Percentiles rank a stretch among this genome's conserved stretches.
These are phyloP conservation scores for Haematococcus lacustris DNA, from an alignment of 139 green algal genomes.

Conservation along the genomic window DNA sequence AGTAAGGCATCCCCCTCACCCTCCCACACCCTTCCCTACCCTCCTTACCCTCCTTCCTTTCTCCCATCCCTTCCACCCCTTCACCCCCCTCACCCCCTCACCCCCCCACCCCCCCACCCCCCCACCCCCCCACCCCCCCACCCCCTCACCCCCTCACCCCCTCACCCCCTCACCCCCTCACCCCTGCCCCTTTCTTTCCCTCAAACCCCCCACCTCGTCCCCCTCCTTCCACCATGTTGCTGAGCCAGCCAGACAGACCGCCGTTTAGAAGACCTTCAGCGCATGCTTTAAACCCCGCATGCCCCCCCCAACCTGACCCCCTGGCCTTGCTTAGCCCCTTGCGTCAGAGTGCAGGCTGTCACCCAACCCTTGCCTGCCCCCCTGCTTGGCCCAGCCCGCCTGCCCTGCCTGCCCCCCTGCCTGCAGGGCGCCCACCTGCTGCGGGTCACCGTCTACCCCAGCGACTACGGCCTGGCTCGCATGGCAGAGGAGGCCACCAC, in stretches of 20 bases:
- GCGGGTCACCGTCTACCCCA: constrained; percentile 84
- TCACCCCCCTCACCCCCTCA: too few relatives aligned
- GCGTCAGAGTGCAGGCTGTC: neutral
- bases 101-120: neutral
- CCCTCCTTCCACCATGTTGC: too few relatives aligned
- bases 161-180: neutral
- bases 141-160: neutral
- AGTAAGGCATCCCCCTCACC: neutral
- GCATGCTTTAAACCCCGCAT: too few relatives aligned
- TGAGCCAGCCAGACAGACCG: too few relatives aligned
- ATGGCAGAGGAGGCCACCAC: constrained; percentile 76
- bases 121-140: too few relatives aligned
- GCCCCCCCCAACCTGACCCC: neutral
- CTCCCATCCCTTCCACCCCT: too few relatives aligned
- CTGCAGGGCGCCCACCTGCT: constrained; percentile 24
- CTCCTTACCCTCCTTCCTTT: neutral
- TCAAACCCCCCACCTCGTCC: too few relatives aligned
- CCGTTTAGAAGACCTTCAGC: too few relatives aligned
- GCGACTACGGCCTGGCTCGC: constrained; percentile 83
- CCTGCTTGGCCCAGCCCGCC: neutral
- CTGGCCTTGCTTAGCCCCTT: constrained; percentile 2
- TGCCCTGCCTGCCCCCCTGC: neutral
- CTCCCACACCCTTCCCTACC: neutral
- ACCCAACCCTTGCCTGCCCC: neutral
- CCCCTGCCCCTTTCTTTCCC: too few relatives aligned